A percentile compares a stretch with the other conserved stretches of the same genome.
Evolutionary conservation across 176 grass and related monocot species (phyloP).

Genomic region (Musa itinerans): DNA sequence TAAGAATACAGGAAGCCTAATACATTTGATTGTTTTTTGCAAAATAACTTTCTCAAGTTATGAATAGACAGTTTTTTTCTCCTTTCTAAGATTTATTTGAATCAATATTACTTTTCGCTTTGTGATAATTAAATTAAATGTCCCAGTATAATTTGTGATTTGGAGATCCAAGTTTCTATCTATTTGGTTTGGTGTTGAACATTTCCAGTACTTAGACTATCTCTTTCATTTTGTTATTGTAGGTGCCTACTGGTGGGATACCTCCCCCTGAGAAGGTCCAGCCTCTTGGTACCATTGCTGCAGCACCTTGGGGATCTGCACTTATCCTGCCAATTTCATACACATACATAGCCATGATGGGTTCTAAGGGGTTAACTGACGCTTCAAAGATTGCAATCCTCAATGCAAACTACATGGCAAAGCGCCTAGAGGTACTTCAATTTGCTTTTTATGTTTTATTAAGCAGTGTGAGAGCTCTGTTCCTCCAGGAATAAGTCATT

Average conservation of each 20-base stretch:
- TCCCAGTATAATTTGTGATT: not conserved
- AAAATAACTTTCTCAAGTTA: too few relatives aligned
- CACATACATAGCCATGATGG: constrained; percentile 99
- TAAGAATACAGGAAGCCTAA: too few relatives aligned
- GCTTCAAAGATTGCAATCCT: constrained; percentile 97
- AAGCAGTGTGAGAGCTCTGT: not conserved
- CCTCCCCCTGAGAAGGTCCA: constrained; percentile 72
- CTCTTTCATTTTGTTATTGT: not conserved
- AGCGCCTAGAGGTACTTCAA: constrained; percentile 72
- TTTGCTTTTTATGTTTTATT: not conserved
- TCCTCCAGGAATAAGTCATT: not conserved
- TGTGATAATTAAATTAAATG: not conserved
- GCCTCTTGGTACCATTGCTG: constrained; percentile 82
- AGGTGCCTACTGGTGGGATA: constrained; percentile 86
- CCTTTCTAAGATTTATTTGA: too few relatives aligned
- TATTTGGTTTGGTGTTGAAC: not conserved
- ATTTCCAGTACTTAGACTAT: not conserved
- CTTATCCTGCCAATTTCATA: constrained; percentile 99
- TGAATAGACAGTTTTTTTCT: too few relatives aligned
- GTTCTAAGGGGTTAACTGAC: constrained; percentile 81
- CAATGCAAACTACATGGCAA: constrained; percentile 98
- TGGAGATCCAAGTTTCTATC: not conserved
- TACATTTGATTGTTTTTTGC: too few relatives aligned
- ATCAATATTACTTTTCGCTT: too few relatives aligned
- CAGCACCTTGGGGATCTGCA: constrained; percentile 98